Percentiles rank a stretch among this genome's conserved stretches.
Evolutionary conservation across 805 yeast species (phyloP).

Genomic region (Pichia cephalocereana): DNA sequence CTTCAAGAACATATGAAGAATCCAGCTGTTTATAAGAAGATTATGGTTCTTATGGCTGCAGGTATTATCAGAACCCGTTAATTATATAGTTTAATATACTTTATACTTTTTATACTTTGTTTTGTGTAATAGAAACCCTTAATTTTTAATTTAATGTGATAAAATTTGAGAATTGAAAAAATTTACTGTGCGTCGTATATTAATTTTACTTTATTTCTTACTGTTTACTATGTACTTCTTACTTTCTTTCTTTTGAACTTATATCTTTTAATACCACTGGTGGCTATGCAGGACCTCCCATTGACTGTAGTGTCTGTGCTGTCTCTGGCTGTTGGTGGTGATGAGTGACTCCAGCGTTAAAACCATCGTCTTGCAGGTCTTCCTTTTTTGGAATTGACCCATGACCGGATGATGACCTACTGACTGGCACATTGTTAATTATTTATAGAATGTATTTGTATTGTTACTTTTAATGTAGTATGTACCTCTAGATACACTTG

Average conservation of each 20-base stretch:
- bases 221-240: no score
- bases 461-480: no score
- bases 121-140: neutral
- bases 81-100: neutral
- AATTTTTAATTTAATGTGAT: neutral
- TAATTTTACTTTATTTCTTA: no score
- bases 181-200: no score
- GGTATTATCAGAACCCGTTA: slow-evolving; percentile 78
- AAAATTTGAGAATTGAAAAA: no score
- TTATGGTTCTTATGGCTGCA: slow-evolving; percentile 85
- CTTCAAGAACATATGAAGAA: slow-evolving; percentile 96
- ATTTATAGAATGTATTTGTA: neutral
- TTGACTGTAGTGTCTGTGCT: neutral
- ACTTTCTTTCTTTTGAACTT: neutral
- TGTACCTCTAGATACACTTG: no score
- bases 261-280: neutral
- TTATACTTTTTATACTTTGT: no score
- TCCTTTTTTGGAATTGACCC: slow-evolving; percentile 1
- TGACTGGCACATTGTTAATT: slow-evolving; percentile 12
- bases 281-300: neutral
- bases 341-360: neutral
- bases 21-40: slow-evolving; percentile 84
- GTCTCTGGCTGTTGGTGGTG: neutral
- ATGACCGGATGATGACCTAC: slow-evolving; percentile 11
- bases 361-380: slow-evolving; percentile 1